A percentile compares a stretch with the other conserved stretches of the same genome.
Evolutionary conservation across 2,329 filamentous ascomycete genomes (phyloP).

Genomic region (Hypomyces rosellus): DNA sequence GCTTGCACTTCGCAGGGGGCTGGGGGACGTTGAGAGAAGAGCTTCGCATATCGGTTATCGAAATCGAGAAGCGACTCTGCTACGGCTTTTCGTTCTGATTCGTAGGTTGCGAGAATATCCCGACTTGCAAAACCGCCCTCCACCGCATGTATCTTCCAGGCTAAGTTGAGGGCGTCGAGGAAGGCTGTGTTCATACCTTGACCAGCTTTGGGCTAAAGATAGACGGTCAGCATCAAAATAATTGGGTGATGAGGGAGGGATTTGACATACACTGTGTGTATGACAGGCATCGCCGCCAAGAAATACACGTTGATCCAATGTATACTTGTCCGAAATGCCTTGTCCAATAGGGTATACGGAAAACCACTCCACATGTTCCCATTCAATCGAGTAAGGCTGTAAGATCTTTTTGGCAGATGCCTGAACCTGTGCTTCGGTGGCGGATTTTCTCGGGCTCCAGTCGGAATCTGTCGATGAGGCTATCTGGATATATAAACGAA

Average conservation of each 20-base stretch:
- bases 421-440: slow-evolving; percentile 58
- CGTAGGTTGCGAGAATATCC: slow-evolving; percentile 74
- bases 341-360: slow-evolving; percentile 73
- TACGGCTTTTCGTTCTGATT: slow-evolving; percentile 75
- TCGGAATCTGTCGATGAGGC: slow-evolving; percentile 55
- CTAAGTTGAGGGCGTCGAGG: slow-evolving; percentile 78
- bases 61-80: slow-evolving; percentile 81
- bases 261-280: slow-evolving; percentile 59
- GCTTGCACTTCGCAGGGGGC: slow-evolving; percentile 65
- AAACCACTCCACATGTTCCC: slow-evolving; percentile 66
- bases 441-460: slow-evolving; percentile 56
- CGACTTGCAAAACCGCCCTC: slow-evolving; percentile 74
- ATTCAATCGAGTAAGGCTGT: slow-evolving; percentile 60
- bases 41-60: slow-evolving; percentile 80
- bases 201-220: slow-evolving; percentile 64
- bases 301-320: slow-evolving; percentile 63
- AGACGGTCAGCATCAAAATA: slow-evolving; percentile 24
- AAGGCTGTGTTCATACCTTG: slow-evolving; percentile 79
- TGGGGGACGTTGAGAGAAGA: slow-evolving; percentile 76
- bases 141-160: slow-evolving; percentile 93
- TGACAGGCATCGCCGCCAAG: slow-evolving; percentile 74
- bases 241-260: not conserved
- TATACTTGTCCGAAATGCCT: slow-evolving; percentile 63
- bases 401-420: slow-evolving; percentile 59
- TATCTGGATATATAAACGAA: slow-evolving; percentile 65